Evolutionary conservation across 2,329 filamentous ascomycete species (phyloP).

Genomic region (Hortaea werneckii): DNA sequence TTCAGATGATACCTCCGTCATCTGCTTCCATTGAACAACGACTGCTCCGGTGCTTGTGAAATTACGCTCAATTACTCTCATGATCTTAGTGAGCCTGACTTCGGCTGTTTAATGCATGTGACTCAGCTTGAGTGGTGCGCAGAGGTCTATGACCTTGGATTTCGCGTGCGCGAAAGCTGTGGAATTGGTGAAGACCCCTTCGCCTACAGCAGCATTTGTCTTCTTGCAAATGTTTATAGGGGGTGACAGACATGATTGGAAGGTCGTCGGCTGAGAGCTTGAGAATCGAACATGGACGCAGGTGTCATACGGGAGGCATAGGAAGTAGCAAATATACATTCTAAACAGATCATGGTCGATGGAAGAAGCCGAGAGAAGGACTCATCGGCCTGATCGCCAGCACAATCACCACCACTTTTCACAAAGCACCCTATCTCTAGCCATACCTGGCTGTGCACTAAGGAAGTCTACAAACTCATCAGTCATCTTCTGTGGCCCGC

Average conservation of each 20-base stretch:
- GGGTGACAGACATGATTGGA: no score
- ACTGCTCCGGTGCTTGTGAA: neutral
- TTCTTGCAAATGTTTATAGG: no score
- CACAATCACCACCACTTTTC: slow-evolving; percentile 42
- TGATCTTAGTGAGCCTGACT: slow-evolving; percentile 8
- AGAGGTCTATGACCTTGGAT: no score
- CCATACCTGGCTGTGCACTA: slow-evolving; percentile 28
- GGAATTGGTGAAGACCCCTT: no score
- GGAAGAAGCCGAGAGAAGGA: slow-evolving; percentile 11
- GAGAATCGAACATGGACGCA: no score
- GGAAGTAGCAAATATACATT: slow-evolving; percentile 12
- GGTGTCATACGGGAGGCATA: slow-evolving; percentile 12
- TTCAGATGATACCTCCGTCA: no score
- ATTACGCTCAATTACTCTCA: slow-evolving; percentile 2
- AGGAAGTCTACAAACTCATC: slow-evolving; percentile 35
- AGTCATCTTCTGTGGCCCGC: slow-evolving; percentile 40
- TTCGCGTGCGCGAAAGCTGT: no score
- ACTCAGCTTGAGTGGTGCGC: neutral
- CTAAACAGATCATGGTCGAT: slow-evolving; percentile 11
- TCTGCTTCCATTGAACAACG: slow-evolving; percentile 5
- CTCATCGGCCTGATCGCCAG: slow-evolving; percentile 7
- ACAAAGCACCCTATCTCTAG: slow-evolving; percentile 32
- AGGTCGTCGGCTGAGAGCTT: no score
- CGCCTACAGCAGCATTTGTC: no score
- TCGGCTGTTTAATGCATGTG: neutral